These are phyloP conservation scores for Lactifluus volemus DNA, from an alignment of 768 basidiomycete genomes.

Conservation along the genomic window DNA sequence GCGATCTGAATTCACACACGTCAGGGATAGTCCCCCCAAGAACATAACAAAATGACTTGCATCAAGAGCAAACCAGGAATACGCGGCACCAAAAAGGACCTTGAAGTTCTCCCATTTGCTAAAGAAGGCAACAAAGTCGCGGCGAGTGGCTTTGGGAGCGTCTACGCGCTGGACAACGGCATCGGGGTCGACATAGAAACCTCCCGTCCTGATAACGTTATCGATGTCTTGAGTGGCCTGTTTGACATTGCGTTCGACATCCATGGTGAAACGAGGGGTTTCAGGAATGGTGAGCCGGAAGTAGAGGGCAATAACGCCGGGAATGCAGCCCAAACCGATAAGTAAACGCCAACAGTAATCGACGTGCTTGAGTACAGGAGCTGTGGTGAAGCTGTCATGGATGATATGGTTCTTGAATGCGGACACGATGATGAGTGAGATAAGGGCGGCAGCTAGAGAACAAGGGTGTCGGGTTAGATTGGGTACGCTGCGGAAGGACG, in stretches of 20 bases:
- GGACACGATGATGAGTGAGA: slow-evolving; percentile 52
- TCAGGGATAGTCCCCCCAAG: neutral
- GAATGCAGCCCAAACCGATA: slow-evolving; percentile 82
- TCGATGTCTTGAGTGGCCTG: slow-evolving; percentile 71
- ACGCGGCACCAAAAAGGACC: slow-evolving; percentile 66
- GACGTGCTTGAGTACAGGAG: slow-evolving; percentile 34
- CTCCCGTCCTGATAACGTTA: slow-evolving; percentile 47
- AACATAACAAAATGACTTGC: slow-evolving; percentile 37
- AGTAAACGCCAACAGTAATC: slow-evolving; percentile 82
- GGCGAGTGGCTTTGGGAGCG: slow-evolving; percentile 57
- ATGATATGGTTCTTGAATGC: slow-evolving; percentile 62
- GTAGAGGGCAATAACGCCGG: slow-evolving; percentile 74
- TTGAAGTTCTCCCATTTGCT: slow-evolving; percentile 71
- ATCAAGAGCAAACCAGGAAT: slow-evolving; percentile 86
- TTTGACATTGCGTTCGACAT: slow-evolving; percentile 75
- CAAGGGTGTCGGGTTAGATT: neutral
- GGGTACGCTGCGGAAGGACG: neutral
- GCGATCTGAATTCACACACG: slow-evolving; percentile 45
- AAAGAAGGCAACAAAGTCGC: slow-evolving; percentile 65
- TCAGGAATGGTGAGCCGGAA: slow-evolving; percentile 92
- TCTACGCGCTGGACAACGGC: slow-evolving; percentile 50
- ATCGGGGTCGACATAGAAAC: slow-evolving; percentile 43
- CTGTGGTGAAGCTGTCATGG: slow-evolving; percentile 29
- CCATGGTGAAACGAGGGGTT: slow-evolving; percentile 88
- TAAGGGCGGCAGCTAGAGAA: slow-evolving; percentile 48